Evolutionary conservation across 2,329 filamentous ascomycete species (phyloP).

Genomic region (Venturia effusa): DNA sequence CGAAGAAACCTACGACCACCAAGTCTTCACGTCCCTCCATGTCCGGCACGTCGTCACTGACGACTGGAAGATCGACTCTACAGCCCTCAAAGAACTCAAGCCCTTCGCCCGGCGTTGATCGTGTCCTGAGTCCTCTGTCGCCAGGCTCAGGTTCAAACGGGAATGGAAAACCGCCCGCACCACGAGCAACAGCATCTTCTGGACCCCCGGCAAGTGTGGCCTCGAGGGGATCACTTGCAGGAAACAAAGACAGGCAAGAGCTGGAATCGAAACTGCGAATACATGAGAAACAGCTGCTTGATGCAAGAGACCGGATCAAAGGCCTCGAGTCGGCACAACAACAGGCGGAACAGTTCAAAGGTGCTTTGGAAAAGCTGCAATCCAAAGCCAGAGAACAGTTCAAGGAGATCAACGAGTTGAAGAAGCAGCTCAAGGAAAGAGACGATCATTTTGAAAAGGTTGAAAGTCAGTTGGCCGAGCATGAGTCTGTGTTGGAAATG

Average conservation of each 20-base stretch:
- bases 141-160: slow-evolving; percentile 12
- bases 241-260: slow-evolving; percentile 62
- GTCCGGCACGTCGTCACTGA: neutral
- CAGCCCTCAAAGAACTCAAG: neutral
- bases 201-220: slow-evolving; percentile 7
- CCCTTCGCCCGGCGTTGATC: slow-evolving; percentile 8
- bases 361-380: slow-evolving; percentile 82
- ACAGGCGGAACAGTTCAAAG: slow-evolving; percentile 69
- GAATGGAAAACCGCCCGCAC: slow-evolving; percentile 18
- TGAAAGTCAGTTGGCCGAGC: slow-evolving; percentile 67
- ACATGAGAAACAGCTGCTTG: slow-evolving; percentile 74
- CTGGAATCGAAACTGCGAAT: slow-evolving; percentile 79
- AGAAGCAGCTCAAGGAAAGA: slow-evolving; percentile 66
- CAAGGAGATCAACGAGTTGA: slow-evolving; percentile 65
- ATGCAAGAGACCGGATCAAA: slow-evolving; percentile 79
- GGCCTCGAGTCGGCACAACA: slow-evolving; percentile 63
- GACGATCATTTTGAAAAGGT: slow-evolving; percentile 58
- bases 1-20: slow-evolving; percentile 11
- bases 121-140: slow-evolving; percentile 9
- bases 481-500: slow-evolving; percentile 76
- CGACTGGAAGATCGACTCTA: neutral
- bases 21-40: slow-evolving; percentile 3
- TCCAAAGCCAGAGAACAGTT: slow-evolving; percentile 78
- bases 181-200: slow-evolving; percentile 14
- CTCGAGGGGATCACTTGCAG: neutral